Conservation (phyloP, 2,329 filamentous ascomycete species). For the Aureobasidium sp. region DNA sequence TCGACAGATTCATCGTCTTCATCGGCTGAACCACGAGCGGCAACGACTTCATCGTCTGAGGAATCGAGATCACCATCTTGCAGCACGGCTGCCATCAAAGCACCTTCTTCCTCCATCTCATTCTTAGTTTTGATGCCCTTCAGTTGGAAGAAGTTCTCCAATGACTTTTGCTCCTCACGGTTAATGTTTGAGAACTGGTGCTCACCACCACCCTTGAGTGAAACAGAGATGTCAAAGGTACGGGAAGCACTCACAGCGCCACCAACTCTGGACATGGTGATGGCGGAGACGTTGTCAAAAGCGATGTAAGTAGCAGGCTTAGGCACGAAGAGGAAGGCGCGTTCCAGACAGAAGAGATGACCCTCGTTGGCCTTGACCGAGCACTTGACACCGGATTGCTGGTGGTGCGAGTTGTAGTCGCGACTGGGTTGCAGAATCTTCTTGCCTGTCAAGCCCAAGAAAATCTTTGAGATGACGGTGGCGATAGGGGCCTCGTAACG, state of each 20-base stretch:
- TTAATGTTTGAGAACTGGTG: conserved; percentile 99
- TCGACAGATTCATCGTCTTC: conserved; percentile 94
- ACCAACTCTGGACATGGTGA: conserved; percentile 93
- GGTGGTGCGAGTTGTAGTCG: conserved; percentile 89
- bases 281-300: conserved; percentile 83
- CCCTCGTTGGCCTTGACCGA: conserved; percentile 99
- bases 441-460: conserved; percentile 89
- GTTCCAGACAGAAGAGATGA: conserved; percentile 93
- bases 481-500: conserved; percentile 93
- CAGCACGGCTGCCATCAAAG: conserved; percentile 68
- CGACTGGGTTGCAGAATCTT: conserved; percentile 90
- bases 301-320: conserved; percentile 97
- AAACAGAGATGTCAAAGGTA: conserved; percentile 94
- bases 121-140: conserved; percentile 97
- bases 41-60: conserved; percentile 68
- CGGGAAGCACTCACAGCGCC: conserved; percentile 89
- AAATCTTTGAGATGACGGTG: conserved; percentile 90
- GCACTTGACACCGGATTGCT: conserved; percentile 94
- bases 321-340: conserved; percentile 97
- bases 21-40: conserved; percentile 83
- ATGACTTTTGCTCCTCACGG: conserved; percentile 88
- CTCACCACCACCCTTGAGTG: conserved; percentile 81
- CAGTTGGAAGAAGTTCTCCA: conserved; percentile 96
- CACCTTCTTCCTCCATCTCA: conserved; percentile 86
- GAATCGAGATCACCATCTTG: conserved; percentile 72